A percentile compares a stretch with the other conserved stretches of the same genome.
Evolutionary conservation across 2,329 filamentous ascomycete species (phyloP).

Genomic region (Fusarium tupiense): DNA sequence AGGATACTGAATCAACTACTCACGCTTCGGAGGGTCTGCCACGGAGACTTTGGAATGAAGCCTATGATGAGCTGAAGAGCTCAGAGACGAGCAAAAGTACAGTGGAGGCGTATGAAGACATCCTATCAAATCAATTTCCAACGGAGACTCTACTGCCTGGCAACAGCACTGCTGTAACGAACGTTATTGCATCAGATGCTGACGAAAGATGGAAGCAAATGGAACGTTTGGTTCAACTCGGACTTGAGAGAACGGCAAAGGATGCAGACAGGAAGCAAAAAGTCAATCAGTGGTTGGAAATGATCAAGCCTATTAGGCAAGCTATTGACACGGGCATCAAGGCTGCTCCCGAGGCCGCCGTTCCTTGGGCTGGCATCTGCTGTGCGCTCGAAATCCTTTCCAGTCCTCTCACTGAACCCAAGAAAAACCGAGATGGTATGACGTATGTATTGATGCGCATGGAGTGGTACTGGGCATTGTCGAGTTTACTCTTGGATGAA

Average conservation of each 20-base stretch:
- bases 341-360: not conserved
- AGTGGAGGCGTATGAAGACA: not conserved
- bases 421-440: not conserved
- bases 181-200: not conserved
- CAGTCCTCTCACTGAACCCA: not conserved
- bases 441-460: not conserved
- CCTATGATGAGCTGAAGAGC: not conserved
- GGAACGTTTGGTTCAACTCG: not conserved
- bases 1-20: too few species aligned
- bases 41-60: not conserved
- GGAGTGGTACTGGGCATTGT: not conserved
- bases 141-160: accelerated
- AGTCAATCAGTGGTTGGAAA: not conserved
- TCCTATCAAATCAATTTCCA: not conserved
- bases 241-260: not conserved
- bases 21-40: too few species aligned
- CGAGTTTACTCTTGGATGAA: not conserved
- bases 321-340: not conserved
- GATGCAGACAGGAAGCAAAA: not conserved
- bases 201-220: not conserved
- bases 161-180: too few species aligned
- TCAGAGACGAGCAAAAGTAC: not conserved
- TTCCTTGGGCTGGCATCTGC: not conserved
- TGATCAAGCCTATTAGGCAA: not conserved
- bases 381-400: not conserved